Evolutionary conservation across 2,329 filamentous ascomycete genomes (phyloP).

Genomic region (Lojkania enalia): DNA sequence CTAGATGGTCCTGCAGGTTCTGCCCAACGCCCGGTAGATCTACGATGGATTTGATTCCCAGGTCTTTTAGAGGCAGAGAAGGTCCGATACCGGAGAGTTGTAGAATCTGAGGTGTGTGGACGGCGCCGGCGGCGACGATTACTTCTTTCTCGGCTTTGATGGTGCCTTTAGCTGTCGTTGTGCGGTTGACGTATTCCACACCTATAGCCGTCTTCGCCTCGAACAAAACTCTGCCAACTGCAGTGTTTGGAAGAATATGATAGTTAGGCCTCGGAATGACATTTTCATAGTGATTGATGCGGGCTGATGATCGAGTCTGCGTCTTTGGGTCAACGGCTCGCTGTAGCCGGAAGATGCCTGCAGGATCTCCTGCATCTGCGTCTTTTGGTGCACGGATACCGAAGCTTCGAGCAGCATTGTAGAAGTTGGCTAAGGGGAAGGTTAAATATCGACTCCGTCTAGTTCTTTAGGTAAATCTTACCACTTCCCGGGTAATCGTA

Average conservation of each 20-base stretch:
- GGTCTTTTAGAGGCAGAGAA: slow-evolving; percentile 8
- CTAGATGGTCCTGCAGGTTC: slow-evolving; percentile 33
- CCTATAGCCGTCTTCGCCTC: slow-evolving; percentile 19
- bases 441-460: not conserved
- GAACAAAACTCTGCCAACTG: slow-evolving; percentile 24
- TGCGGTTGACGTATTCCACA: slow-evolving; percentile 19
- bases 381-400: slow-evolving; percentile 21
- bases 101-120: slow-evolving; percentile 64
- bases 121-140: slow-evolving; percentile 60
- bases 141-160: slow-evolving; percentile 50
- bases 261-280: slow-evolving; percentile 32
- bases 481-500: slow-evolving; percentile 30
- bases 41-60: slow-evolving; percentile 19
- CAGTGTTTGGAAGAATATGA: slow-evolving; percentile 27
- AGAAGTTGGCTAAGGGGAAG: slow-evolving; percentile 21
- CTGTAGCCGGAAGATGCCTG: slow-evolving; percentile 37
- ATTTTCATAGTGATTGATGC: slow-evolving; percentile 36
- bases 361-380: slow-evolving; percentile 26
- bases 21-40: slow-evolving; percentile 32
- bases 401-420: slow-evolving; percentile 16
- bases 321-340: slow-evolving; percentile 30
- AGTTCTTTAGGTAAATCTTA: slow-evolving; percentile 6
- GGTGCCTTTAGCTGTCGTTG: slow-evolving; percentile 4
- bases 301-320: slow-evolving; percentile 35
- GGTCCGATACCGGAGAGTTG: slow-evolving; percentile 64